Percentiles rank a stretch among this genome's conserved stretches.
Conservation (phyloP, 2,329 filamentous ascomycete species). For the Talaromyces sp. region DNA sequence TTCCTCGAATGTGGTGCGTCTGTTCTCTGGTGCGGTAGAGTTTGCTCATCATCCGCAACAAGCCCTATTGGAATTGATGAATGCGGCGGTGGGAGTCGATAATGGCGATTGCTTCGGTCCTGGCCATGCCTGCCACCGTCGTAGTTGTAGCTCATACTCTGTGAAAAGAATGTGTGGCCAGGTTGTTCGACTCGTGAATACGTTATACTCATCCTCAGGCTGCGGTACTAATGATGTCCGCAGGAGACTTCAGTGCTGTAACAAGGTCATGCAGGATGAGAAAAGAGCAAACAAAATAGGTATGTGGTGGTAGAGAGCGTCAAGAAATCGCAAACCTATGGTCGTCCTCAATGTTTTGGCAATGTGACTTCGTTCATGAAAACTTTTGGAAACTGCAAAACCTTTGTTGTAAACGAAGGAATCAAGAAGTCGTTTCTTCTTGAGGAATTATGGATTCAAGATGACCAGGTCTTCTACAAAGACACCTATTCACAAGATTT, state of each 20-base stretch:
- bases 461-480: neutral
- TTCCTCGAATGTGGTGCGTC: neutral
- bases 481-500: neutral
- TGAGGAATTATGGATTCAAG: neutral
- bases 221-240: neutral
- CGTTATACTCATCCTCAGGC: conserved; percentile 27
- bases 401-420: neutral
- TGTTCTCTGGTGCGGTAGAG: neutral
- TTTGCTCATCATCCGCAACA: neutral
- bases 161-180: conserved; percentile 35
- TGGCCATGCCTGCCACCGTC: conserved; percentile 25
- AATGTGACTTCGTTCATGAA: neutral
- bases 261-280: neutral
- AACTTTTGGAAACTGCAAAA: neutral
- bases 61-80: conserved; percentile 25
- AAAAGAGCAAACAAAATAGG: neutral
- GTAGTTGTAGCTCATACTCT: conserved; percentile 23
- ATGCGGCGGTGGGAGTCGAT: conserved; percentile 39
- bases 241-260: neutral
- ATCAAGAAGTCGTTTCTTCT: neutral
- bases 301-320: neutral
- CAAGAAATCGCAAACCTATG: neutral
- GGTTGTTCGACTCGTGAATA: conserved; percentile 36
- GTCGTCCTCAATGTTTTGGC: neutral
- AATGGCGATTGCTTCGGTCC: conserved; percentile 31